Conservation (phyloP, 192 early-diverging fungal genomes). For the Diversispora epigaea region DNA sequence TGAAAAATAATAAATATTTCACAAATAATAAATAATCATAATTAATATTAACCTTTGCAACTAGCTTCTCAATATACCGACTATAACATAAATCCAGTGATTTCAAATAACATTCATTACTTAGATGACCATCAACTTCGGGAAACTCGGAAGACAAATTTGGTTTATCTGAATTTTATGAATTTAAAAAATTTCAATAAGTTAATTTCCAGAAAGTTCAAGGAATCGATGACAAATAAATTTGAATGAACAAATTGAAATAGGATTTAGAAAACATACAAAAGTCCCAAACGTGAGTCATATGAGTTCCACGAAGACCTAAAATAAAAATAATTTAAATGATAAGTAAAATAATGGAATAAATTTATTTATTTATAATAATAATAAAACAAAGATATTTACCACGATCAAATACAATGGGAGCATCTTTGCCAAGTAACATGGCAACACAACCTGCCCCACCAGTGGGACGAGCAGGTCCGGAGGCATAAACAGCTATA, state of each 20-base stretch:
- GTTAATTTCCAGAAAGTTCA: too few relatives aligned
- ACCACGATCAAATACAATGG: slow-evolving; percentile 87
- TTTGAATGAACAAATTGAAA: not conserved
- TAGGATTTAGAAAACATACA: slow-evolving; percentile 36
- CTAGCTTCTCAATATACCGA: slow-evolving; percentile 76
- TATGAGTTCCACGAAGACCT: slow-evolving; percentile 85
- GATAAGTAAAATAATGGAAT: not conserved
- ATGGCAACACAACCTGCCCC: slow-evolving; percentile 92
- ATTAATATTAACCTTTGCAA: slow-evolving; percentile 35
- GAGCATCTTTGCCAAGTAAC: slow-evolving; percentile 89
- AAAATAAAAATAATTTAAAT: not conserved
- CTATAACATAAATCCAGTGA: slow-evolving; percentile 88
- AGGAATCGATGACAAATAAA: too few relatives aligned
- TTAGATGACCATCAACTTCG: slow-evolving; percentile 93
- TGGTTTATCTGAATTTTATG: slow-evolving; percentile 74
- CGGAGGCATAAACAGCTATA: slow-evolving; percentile 93
- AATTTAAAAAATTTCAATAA: not conserved
- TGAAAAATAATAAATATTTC: not conserved
- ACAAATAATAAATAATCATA: not conserved
- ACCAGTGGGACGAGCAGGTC: slow-evolving; percentile 89
- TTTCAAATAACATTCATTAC: slow-evolving; percentile 87
- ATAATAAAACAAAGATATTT: slow-evolving; percentile 6
- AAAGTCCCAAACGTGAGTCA: slow-evolving; percentile 98
- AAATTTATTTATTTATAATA: not conserved
- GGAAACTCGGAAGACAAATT: slow-evolving; percentile 97